phyloP scores from a whole-genome alignment of 345 rosid genomes.

The Melaleuca alternifolia region DNA sequence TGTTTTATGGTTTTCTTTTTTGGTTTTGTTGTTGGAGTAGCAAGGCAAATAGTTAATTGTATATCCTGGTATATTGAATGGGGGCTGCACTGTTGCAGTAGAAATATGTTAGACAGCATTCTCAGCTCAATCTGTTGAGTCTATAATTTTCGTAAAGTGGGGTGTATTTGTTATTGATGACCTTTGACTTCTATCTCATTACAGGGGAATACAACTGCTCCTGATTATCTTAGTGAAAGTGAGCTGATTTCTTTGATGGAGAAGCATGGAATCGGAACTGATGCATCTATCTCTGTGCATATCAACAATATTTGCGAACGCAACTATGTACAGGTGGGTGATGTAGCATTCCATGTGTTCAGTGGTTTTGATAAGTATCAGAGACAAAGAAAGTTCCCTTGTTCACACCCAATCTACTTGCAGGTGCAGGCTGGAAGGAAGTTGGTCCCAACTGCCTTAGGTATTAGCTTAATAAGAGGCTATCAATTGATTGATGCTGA shows the following conservation, averaged over 20 bases:
- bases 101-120: not conserved
- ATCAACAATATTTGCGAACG: slow-evolving; percentile 96
- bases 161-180: not conserved
- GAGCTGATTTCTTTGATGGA: slow-evolving; percentile 95
- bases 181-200: not conserved
- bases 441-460: slow-evolving; percentile 84
- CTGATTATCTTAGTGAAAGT: slow-evolving; percentile 88
- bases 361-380: not conserved
- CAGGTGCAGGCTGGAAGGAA: slow-evolving; percentile 88
- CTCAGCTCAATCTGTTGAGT: not conserved
- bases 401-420: slow-evolving; percentile 2
- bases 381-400: not conserved
- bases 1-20: not conserved
- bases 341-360: not conserved
- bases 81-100: not conserved
- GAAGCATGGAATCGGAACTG: slow-evolving; percentile 93
- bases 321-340: slow-evolving; percentile 82
- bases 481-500: slow-evolving; percentile 93
- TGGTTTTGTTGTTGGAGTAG: not conserved
- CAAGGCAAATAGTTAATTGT: not conserved
- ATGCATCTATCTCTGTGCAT: slow-evolving; percentile 91
- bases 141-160: not conserved
- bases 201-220: slow-evolving; percentile 76
- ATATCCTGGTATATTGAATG: not conserved
- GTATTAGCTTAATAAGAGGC: slow-evolving; percentile 84